Evolutionary conservation across 2,329 filamentous ascomycete species (phyloP).

Genomic region (Xylariaceae sp.): DNA sequence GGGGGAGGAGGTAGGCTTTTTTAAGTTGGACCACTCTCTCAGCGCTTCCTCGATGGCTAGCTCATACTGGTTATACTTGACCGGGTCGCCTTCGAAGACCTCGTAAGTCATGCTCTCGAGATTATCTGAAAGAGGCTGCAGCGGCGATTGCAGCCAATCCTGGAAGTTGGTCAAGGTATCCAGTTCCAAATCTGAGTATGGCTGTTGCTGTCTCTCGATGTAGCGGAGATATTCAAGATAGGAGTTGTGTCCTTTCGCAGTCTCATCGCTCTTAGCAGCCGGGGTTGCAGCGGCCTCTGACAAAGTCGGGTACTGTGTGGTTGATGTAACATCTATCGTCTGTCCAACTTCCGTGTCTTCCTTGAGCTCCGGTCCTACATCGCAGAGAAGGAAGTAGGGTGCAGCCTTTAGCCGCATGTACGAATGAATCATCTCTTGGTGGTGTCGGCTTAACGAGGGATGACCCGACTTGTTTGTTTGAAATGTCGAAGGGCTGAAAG

Average conservation of each 20-base stretch:
- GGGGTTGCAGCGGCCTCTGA: slow-evolving; percentile 53
- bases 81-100: slow-evolving; percentile 95
- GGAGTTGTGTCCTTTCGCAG: slow-evolving; percentile 31
- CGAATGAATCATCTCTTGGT: slow-evolving; percentile 55
- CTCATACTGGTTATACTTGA: slow-evolving; percentile 97
- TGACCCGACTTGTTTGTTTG: slow-evolving; percentile 55
- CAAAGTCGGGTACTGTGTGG: slow-evolving; percentile 61
- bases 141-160: slow-evolving; percentile 89
- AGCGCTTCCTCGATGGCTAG: slow-evolving; percentile 75
- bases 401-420: slow-evolving; percentile 60
- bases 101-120: slow-evolving; percentile 97
- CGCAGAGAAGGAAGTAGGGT: slow-evolving; percentile 59
- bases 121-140: slow-evolving; percentile 94
- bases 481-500: slow-evolving; percentile 49
- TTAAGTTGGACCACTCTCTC: slow-evolving; percentile 66
- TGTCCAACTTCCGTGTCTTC: slow-evolving; percentile 30
- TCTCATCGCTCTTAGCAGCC: slow-evolving; percentile 38
- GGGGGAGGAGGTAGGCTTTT: slow-evolving; percentile 68
- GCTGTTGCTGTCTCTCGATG: slow-evolving; percentile 74
- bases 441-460: slow-evolving; percentile 55
- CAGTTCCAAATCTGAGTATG: slow-evolving; percentile 47
- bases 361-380: slow-evolving; percentile 48
- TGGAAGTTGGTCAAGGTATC: slow-evolving; percentile 60
- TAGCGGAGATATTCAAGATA: slow-evolving; percentile 78
- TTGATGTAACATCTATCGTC: slow-evolving; percentile 34